phyloP scores from a whole-genome alignment of 768 basidiomycete genomes.

The Podaxis sp. region DNA sequence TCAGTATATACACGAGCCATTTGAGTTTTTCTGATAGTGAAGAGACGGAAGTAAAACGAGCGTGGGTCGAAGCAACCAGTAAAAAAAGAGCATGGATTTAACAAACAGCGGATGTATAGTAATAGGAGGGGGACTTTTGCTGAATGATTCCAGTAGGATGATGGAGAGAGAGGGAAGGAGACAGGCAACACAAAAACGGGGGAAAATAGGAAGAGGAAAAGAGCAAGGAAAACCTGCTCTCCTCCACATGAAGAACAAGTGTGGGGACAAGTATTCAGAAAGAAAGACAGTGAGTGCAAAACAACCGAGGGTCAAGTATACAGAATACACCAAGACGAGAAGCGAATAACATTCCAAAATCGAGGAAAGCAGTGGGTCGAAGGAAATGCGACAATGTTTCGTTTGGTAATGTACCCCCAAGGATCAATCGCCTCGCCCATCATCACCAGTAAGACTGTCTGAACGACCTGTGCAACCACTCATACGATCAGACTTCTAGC shows the following conservation, averaged over 20 bases:
- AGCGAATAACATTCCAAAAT: conserved; percentile 13
- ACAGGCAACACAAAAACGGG: not conserved
- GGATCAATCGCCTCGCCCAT: conserved; percentile 39
- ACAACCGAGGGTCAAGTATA: conserved; percentile 20
- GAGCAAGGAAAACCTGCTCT: conserved; percentile 23
- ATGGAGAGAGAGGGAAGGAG: not conserved
- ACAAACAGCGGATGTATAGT: conserved; percentile 35
- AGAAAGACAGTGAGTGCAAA: conserved; percentile 23
- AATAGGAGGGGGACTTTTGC: conserved; percentile 24
- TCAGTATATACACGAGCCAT: conserved; percentile 15
- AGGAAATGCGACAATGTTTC: not conserved
- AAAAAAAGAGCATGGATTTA: conserved; percentile 33
- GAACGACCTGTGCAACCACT: conserved; percentile 39
- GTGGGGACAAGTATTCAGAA: conserved; percentile 34
- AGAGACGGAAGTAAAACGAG: conserved; percentile 15
- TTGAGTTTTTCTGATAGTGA: conserved; percentile 6
- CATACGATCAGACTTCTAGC: conserved; percentile 66
- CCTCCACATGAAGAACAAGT: conserved; percentile 28
- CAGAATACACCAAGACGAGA: conserved; percentile 17
- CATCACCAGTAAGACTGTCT: conserved; percentile 45
- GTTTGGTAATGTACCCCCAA: conserved; percentile 8
- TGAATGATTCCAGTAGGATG: conserved; percentile 31
- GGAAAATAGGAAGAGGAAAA: conserved; percentile 8
- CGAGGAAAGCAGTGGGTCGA: conserved; percentile 14
- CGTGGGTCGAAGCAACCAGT: conserved; percentile 7